A percentile compares a stretch with the other conserved stretches of the same genome.
phyloP scores from a whole-genome alignment of 495 filamentous ascomycete species.

The Pseudoneurospora amorphoporcata region DNA sequence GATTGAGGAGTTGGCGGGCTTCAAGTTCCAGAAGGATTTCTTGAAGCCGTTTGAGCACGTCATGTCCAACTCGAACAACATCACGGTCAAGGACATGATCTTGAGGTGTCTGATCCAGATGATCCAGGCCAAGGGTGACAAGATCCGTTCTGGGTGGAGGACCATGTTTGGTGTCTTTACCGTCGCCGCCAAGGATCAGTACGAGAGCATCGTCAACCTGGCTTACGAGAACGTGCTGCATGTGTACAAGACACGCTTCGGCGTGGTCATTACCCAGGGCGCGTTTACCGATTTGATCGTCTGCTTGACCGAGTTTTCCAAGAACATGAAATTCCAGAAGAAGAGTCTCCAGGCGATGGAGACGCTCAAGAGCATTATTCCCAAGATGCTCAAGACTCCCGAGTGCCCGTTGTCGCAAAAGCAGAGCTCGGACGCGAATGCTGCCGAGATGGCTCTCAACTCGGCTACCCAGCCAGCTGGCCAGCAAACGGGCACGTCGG shows the following conservation, averaged over 20 bases:
- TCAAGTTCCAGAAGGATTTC: constrained; percentile 99
- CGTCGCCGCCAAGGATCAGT: constrained; percentile 83
- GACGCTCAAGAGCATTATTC: constrained; percentile 79
- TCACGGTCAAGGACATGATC: constrained; percentile 95
- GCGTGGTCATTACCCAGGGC: constrained; percentile 89
- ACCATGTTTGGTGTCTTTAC: constrained; percentile 99
- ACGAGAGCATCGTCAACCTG: constrained; percentile 91
- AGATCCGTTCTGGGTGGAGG: constrained; percentile 95
- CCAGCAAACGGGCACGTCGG: constrained; percentile 49
- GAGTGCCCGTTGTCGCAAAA: constrained; percentile 81
- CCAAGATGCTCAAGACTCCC: constrained; percentile 88
- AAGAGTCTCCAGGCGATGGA: constrained; percentile 96
- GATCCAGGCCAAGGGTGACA: constrained; percentile 92
- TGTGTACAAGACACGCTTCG: constrained; percentile 95
- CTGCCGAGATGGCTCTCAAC: not conserved
- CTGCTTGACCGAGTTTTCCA: constrained; percentile 94
- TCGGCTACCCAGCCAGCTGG: constrained; percentile 18
- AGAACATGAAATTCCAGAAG: constrained; percentile 96
- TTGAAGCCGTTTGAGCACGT: constrained; percentile 97
- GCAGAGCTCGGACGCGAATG: constrained; percentile 8
- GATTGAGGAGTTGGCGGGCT: constrained; percentile 91
- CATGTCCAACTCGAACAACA: constrained; percentile 80
- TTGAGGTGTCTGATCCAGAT: constrained; percentile 96
- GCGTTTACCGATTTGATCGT: constrained; percentile 95
- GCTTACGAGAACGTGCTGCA: constrained; percentile 95